Conservation (phyloP, 495 filamentous ascomycete genomes). For the Lophium mytilinum region DNA sequence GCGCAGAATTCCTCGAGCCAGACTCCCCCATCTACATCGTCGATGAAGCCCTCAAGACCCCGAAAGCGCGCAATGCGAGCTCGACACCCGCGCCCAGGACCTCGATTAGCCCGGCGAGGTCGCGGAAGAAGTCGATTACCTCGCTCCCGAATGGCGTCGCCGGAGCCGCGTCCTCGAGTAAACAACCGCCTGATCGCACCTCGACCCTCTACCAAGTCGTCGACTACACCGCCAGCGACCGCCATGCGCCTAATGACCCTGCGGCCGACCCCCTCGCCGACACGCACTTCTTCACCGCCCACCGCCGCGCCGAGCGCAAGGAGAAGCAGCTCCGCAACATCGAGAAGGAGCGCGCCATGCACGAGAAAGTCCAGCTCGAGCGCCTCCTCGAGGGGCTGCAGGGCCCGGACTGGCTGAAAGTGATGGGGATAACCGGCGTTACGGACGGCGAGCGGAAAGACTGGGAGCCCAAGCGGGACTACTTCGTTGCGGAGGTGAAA, state of each 20-base stretch:
- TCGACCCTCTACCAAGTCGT: slow-evolving; percentile 44
- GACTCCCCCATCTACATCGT: slow-evolving; percentile 54
- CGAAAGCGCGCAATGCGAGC: slow-evolving; percentile 7
- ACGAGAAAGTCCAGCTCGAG: slow-evolving; percentile 83
- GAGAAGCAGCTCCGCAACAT: slow-evolving; percentile 92
- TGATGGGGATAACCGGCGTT: slow-evolving; percentile 84
- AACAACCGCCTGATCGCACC: slow-evolving; percentile 42
- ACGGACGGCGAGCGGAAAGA: slow-evolving; percentile 75
- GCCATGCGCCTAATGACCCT: slow-evolving; percentile 27
- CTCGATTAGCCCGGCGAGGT: slow-evolving; percentile 11
- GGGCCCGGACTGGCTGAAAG: slow-evolving; percentile 85
- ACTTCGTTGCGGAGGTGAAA: slow-evolving; percentile 74
- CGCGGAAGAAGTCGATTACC: slow-evolving; percentile 1
- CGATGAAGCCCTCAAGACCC: slow-evolving; percentile 36
- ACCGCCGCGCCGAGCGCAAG: slow-evolving; percentile 71
- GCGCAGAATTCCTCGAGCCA: slow-evolving; percentile 48
- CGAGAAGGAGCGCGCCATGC: slow-evolving; percentile 82
- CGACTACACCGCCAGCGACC: slow-evolving; percentile 47
- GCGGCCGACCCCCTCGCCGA: slow-evolving; percentile 63
- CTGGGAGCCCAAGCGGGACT: slow-evolving; percentile 75
- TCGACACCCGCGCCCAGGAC: slow-evolving; percentile 25
- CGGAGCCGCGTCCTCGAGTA: slow-evolving; percentile 25
- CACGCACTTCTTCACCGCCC: slow-evolving; percentile 55
- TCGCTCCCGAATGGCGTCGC: background rate
- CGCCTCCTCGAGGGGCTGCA: slow-evolving; percentile 78